These are phyloP conservation scores for Dinochytrium kinnereticum DNA, from an alignment of 371 early-diverging fungal species.

Conservation along the genomic window DNA sequence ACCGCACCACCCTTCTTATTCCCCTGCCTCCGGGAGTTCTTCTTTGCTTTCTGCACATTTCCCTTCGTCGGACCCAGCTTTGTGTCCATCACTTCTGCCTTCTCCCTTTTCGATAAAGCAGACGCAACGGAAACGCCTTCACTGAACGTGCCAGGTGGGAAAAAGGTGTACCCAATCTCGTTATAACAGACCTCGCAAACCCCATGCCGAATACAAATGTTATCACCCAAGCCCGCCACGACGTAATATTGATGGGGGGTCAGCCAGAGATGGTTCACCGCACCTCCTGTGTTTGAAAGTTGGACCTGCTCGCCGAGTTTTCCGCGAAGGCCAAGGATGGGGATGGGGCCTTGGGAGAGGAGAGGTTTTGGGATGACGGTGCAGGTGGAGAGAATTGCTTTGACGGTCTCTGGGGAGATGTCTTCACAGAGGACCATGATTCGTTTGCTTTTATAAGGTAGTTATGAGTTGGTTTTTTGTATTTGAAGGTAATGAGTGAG, in stretches of 20 bases:
- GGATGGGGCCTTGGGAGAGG: slow-evolving; percentile 22
- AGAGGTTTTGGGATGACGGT: slow-evolving; percentile 13
- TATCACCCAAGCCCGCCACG: slow-evolving; percentile 17
- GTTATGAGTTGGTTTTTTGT: no score
- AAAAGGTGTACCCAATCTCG: slow-evolving; percentile 31
- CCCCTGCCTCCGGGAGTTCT: background rate
- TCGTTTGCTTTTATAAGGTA: slow-evolving; percentile 33
- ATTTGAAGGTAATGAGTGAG: no score
- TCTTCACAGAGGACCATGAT: slow-evolving; percentile 30
- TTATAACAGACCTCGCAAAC: slow-evolving; percentile 33
- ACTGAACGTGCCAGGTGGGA: slow-evolving; percentile 24
- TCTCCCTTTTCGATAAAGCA: no score
- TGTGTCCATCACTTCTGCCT: no score
- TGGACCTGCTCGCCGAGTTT: slow-evolving; percentile 31
- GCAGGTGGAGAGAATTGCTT: background rate
- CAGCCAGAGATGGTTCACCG: slow-evolving; percentile 29
- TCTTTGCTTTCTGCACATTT: background rate
- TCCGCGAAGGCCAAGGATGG: slow-evolving; percentile 33
- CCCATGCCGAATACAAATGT: slow-evolving; percentile 20
- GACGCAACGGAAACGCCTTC: slow-evolving; percentile 14
- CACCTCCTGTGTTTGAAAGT: slow-evolving; percentile 1
- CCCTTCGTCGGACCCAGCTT: no score
- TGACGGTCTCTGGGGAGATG: background rate
- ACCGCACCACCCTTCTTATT: background rate
- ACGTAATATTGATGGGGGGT: slow-evolving; percentile 27